phyloP scores from a whole-genome alignment of 192 early-diverging fungal species.

The Cetraspora pellucida region DNA sequence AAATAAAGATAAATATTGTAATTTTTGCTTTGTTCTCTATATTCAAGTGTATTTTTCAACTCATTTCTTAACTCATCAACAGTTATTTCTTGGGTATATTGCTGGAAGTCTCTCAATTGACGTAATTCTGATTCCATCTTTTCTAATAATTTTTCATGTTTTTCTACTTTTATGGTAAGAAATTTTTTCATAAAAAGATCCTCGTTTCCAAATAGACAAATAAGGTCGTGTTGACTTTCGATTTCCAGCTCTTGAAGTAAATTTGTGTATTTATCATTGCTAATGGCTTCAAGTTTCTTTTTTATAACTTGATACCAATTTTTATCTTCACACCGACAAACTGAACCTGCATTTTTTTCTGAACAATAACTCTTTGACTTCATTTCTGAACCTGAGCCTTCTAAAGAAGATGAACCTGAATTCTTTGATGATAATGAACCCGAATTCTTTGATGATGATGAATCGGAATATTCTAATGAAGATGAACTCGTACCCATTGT shows the following conservation, averaged over 20 bases:
- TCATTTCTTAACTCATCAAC: too few relatives aligned
- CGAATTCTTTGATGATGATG: too few relatives aligned
- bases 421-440: too few relatives aligned
- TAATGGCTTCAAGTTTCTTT: background rate
- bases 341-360: too few relatives aligned
- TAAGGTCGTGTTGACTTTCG: background rate
- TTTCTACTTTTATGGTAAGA: background rate
- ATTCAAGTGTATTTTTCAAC: background rate
- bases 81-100: background rate
- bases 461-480: too few relatives aligned
- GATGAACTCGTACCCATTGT: too few relatives aligned
- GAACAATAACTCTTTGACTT: too few relatives aligned
- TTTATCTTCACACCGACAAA: too few relatives aligned
- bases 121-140: background rate
- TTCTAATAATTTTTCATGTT: background rate
- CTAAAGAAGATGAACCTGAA: too few relatives aligned
- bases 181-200: background rate
- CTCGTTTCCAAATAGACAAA: background rate
- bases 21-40: background rate
- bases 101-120: background rate
- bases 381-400: too few relatives aligned
- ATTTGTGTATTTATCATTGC: background rate
- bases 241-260: background rate
- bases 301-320: background rate
- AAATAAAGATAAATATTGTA: constrained; percentile 2